Base-by-base conservation (phyloP, 805 yeast genomes). In the Wilhelminamyces savonicus region DNA sequence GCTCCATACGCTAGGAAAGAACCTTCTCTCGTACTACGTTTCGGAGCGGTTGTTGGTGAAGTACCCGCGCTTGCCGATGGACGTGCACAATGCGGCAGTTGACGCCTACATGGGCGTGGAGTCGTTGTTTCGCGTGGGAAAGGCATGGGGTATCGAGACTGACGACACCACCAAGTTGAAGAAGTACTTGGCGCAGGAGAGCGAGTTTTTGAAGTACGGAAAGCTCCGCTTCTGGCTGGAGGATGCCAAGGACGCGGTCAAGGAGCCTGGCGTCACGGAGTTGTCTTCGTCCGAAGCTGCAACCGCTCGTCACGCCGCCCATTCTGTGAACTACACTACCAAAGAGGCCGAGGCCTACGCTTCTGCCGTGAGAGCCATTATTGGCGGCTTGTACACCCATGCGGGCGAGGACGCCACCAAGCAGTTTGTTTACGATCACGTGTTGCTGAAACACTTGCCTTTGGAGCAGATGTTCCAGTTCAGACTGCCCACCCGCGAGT, bases 1-100 rank as follows among this genome's bases (percentile, higher is more conserved):
- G 4, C 69, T 90, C 49, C 73, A 82, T 34, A 72, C 76, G n/a
- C 78, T 90, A 49, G 98, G 98, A 29, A 76, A 78, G 46, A 76
- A 78, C 36, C 60, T 92, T 28, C 61, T 92, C 36, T 74, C 79
- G 9, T 85, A 78, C 54, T 81, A 84, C 47, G 81, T 78, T 4
- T 69, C 82, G 13, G 94, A 86, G 54, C 62, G 82, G 43, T 63
- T 90, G 35, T 61, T 86, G 44, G 57, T 78, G 29, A 76, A 72
- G 41, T 87, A 87, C 54, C 99, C 99, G 31, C 75, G 99, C 52
- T 68, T 92, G 29, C 98, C 99, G 12, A 70, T 81, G 37, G 71
- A 76, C 7, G 80, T 88, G 16, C 71, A 86, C 33, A 75, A 78
- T 44, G 76, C 78, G 5, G 84, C 94, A 1, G 78, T 82, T 7